Evolutionary conservation across 2,329 filamentous ascomycete genomes (phyloP).

Genomic region (Fusarium sp.): DNA sequence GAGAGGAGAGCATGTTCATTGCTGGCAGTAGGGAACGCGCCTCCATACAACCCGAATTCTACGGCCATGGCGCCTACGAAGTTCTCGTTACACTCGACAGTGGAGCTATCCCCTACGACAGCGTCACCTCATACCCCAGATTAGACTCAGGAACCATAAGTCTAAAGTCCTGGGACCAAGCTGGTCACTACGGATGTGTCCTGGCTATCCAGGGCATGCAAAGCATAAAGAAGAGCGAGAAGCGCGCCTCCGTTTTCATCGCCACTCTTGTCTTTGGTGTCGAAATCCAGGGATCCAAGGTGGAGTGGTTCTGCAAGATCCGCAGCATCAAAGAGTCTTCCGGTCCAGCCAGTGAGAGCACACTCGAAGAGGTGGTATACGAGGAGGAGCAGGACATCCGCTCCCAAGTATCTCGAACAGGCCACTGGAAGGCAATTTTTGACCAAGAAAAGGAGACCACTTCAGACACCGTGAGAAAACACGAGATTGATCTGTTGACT

Average conservation of each 20-base stretch:
- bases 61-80: conserved; percentile 14
- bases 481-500: conserved; percentile 24
- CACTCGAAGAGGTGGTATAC: conserved; percentile 1
- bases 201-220: conserved; percentile 28
- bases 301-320: conserved; percentile 28
- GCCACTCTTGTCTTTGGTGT: conserved; percentile 21
- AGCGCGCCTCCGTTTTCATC: conserved; percentile 26
- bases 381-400: conserved; percentile 25
- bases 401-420: neutral
- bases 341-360: neutral
- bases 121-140: conserved; percentile 10
- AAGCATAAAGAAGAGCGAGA: conserved; percentile 26
- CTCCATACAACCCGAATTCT: conserved; percentile 8
- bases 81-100: conserved; percentile 21
- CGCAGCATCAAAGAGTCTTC: conserved; percentile 2
- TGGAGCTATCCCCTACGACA: conserved; percentile 16
- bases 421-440: conserved; percentile 15
- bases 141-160: conserved; percentile 14
- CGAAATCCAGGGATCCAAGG: conserved; percentile 2
- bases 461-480: conserved; percentile 8
- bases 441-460: conserved; percentile 5
- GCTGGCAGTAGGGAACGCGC: conserved; percentile 21
- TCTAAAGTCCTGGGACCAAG: conserved; percentile 17
- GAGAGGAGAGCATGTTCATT: conserved; percentile 25
- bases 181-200: conserved; percentile 14